These are phyloP conservation scores for Colletotrichum limetticola DNA, from an alignment of 2,329 filamentous ascomycete genomes.

Conservation along the genomic window DNA sequence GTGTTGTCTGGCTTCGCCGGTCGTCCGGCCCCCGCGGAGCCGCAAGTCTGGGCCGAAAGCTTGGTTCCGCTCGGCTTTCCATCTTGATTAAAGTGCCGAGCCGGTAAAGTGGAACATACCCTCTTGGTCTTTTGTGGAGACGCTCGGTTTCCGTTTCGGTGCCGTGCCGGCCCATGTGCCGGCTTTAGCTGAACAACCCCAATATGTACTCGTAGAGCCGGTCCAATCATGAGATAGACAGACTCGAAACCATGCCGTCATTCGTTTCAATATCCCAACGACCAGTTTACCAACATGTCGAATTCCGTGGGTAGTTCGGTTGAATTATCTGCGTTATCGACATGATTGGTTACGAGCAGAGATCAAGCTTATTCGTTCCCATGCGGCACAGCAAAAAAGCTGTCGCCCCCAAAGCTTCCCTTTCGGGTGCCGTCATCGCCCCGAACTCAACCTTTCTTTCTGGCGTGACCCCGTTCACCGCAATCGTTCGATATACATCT, in stretches of 20 bases:
- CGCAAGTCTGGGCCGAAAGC: conserved; percentile 7
- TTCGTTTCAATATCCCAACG: not conserved
- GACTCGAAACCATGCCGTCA: not conserved
- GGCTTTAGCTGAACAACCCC: too few relatives aligned
- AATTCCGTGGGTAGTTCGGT: not conserved
- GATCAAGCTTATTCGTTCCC: not conserved
- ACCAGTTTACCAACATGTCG: not conserved
- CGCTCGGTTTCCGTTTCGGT: not conserved
- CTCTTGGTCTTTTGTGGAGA: not conserved
- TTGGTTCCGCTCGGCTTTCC: not conserved
- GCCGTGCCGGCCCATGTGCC: not conserved
- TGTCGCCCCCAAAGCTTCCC: not conserved
- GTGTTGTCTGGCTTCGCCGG: not conserved
- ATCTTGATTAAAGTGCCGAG: conserved; percentile 12
- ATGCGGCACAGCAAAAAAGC: not conserved
- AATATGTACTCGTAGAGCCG: not conserved
- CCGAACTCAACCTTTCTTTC: not conserved
- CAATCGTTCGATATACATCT: not conserved
- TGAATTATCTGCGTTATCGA: not conserved
- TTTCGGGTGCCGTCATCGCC: not conserved
- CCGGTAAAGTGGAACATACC: not conserved
- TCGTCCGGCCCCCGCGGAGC: not conserved
- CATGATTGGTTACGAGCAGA: not conserved
- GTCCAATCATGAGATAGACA: conserved; percentile 15
- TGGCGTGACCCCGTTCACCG: not conserved